Conservation (phyloP, 176 grass and related monocot species). For the Leersia perrieri region DNA sequence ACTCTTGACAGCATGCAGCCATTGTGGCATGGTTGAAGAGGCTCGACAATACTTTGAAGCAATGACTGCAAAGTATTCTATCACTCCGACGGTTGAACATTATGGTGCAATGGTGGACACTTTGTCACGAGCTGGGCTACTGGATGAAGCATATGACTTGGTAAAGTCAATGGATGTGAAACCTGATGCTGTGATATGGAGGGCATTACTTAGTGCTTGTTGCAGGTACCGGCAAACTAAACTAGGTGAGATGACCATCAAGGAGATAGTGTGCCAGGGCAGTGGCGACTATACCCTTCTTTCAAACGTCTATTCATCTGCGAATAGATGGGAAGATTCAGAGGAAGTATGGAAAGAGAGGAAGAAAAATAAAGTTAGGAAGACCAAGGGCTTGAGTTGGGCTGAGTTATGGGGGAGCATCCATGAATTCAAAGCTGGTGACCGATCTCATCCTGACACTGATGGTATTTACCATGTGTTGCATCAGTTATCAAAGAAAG, state of each 20-base stretch:
- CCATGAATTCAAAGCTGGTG: slow-evolving; percentile 69
- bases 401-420: slow-evolving; percentile 43
- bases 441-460: slow-evolving; percentile 50
- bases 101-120: slow-evolving; percentile 69
- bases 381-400: slow-evolving; percentile 67
- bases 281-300: slow-evolving; percentile 74
- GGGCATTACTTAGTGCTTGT: slow-evolving; percentile 66
- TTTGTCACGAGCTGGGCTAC: slow-evolving; percentile 48
- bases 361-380: slow-evolving; percentile 57
- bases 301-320: slow-evolving; percentile 66
- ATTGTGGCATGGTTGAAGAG: slow-evolving; percentile 66
- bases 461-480: slow-evolving; percentile 51
- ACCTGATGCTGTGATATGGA: slow-evolving; percentile 68
- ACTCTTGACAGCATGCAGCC: slow-evolving; percentile 69
- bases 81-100: slow-evolving; percentile 55
- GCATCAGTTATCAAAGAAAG: slow-evolving; percentile 46
- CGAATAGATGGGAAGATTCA: slow-evolving; percentile 55
- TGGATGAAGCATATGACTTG: slow-evolving; percentile 66
- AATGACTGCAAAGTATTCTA: slow-evolving; percentile 52
- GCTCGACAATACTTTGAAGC: slow-evolving; percentile 38
- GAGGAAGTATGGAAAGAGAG: slow-evolving; percentile 55
- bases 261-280: slow-evolving; percentile 35
- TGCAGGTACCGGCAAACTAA: slow-evolving; percentile 38
- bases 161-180: slow-evolving; percentile 51
- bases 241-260: slow-evolving; percentile 40